A percentile compares a stretch with the other conserved stretches of the same genome.
Conservation (phyloP, 225 moss, liverwort and hornwort species). For the Rhytidiadelphus loreus region DNA sequence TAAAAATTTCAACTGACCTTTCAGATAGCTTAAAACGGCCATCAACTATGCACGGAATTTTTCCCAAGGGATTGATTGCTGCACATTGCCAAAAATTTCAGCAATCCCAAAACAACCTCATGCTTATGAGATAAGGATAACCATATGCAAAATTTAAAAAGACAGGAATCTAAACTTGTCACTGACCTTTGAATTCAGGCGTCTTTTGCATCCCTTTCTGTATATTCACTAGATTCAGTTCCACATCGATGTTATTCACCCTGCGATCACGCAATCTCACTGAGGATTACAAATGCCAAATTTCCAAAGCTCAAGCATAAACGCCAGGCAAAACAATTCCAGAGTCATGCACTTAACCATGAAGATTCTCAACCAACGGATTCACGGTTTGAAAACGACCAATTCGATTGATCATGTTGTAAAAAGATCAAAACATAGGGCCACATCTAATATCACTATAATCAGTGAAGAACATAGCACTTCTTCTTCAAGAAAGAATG, state of each 20-base stretch:
- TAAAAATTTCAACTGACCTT: conserved; percentile 1
- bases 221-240: conserved; percentile 20
- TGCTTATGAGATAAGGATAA: neutral
- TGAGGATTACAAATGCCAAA: neutral
- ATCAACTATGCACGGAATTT: conserved; percentile 44
- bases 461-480: neutral
- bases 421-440: neutral
- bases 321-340: neutral
- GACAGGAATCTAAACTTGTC: neutral
- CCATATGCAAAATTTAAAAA: neutral
- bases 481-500: neutral
- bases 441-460: neutral
- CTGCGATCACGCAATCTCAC: conserved; percentile 21
- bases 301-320: neutral
- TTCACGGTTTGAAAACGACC: neutral
- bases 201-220: conserved; percentile 13
- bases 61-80: conserved; percentile 28
- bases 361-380: neutral
- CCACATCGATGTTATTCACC: conserved; percentile 46
- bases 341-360: too few species aligned
- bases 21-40: conserved; percentile 31
- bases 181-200: conserved; percentile 51
- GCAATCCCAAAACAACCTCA: neutral
- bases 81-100: neutral
- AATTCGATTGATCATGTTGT: neutral